Base-by-base conservation (phyloP, 2,329 filamentous ascomycete species). In the Tothia fuscella region DNA sequence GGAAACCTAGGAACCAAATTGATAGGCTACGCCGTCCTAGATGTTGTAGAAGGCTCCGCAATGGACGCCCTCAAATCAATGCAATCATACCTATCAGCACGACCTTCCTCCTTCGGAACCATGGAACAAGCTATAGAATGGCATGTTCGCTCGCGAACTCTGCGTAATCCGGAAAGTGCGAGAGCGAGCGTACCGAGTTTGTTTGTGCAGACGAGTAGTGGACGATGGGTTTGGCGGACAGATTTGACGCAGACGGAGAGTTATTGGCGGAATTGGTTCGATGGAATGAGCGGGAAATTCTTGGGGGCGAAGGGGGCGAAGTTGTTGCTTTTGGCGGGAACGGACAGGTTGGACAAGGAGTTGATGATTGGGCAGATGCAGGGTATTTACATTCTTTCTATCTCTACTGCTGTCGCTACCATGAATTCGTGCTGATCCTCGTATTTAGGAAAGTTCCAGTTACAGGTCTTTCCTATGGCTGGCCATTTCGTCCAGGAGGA, bases 401-500 rank as follows among this genome's bases (percentile, higher is more conserved):
- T 42, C 9, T 31, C n/a, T n/a, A 13, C 5, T 21, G 7, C 24
- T 25, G 28, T 19, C 25, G 16, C 13, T 16, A n/a, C 24, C n/a
- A 44, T 17, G n/a, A 6, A 17, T 24, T 17, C 16, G 21, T 33
- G 20, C 35, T 22, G 21, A 25, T 13, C 5, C 19, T 4, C 9
- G 7, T 38, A 47, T n/a, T n/a, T 77, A 81, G 68, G 88, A 4
- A 96, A 96, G 70, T 98, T 96, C 56, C 87, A 93, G 44, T 67
- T 98, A 34, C 84, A 94, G 51, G 88, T 98, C 5, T 83, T 96
- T 52, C 88, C 91, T 1, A 85, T 94, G 57, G 87, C 91, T 2
- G 91, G 91, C 0, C 91, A 98, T 59, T 98, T 98, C 55, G 78
- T 98, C 43, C 91, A 98, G 50, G 91, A 98, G 60, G 91, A 98